Evolutionary conservation across 768 basidiomycete genomes (phyloP).

Genomic region (Amanita polypyramis): DNA sequence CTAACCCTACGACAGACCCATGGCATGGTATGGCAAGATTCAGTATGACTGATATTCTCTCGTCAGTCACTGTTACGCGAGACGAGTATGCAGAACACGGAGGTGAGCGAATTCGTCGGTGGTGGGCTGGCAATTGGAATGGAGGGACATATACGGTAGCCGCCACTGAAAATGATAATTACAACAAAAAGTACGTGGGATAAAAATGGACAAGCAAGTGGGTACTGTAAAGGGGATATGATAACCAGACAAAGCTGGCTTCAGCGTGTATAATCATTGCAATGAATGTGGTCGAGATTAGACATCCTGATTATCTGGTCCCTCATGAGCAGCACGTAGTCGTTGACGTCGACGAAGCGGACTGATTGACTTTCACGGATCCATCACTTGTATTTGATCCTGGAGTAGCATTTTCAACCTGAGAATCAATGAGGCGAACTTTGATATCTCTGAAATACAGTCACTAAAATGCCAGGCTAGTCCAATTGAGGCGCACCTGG

Average conservation of each 20-base stretch:
- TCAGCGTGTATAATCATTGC: not conserved
- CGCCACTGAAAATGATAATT: not conserved
- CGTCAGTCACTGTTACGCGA: slow-evolving; percentile 48
- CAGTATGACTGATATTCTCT: slow-evolving; percentile 45
- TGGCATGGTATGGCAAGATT: slow-evolving; percentile 92
- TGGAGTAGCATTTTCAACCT: slow-evolving; percentile 47
- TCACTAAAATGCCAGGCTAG: not conserved
- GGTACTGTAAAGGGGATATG: not conserved
- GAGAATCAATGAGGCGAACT: slow-evolving; percentile 91
- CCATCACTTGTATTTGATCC: slow-evolving; percentile 33
- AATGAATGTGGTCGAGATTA: not conserved
- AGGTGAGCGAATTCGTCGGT: slow-evolving; percentile 73
- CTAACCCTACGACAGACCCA: slow-evolving; percentile 63
- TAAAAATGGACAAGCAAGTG: not conserved
- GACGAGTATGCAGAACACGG: slow-evolving; percentile 90
- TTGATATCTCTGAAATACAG: slow-evolving; percentile 76
- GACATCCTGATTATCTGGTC: not conserved
- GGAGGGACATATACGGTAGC: slow-evolving; percentile 17
- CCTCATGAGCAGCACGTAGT: slow-evolving; percentile 43
- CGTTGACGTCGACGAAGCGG: slow-evolving; percentile 28
- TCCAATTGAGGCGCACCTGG: slow-evolving; percentile 49
- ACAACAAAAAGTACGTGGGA: not conserved
- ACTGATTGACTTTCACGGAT: slow-evolving; percentile 59
- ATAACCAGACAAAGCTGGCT: not conserved
- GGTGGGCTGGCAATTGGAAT: slow-evolving; percentile 94